Evolutionary conservation across 2,329 filamentous ascomycete genomes (phyloP).

Genomic region (Macrophomina tecta): DNA sequence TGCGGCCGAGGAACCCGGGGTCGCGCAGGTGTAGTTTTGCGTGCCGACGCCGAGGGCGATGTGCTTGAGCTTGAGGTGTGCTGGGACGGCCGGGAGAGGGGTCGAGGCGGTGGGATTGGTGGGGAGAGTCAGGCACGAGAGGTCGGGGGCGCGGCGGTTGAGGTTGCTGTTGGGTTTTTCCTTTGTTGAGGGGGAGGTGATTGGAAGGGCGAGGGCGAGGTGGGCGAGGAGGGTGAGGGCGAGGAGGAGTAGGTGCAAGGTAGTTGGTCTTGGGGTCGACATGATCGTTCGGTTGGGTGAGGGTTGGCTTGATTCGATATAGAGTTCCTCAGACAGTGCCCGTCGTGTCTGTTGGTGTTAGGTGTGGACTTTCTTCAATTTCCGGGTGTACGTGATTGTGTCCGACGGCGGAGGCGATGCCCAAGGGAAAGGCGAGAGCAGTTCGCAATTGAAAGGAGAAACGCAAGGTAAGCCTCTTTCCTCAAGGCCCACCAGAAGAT

Average conservation of each 20-base stretch:
- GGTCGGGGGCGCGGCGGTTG: background rate
- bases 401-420: background rate
- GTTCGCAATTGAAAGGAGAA: background rate
- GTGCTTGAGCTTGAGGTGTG: conserved; percentile 47
- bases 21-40: conserved; percentile 47
- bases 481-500: background rate
- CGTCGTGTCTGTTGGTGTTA: no score
- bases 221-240: conserved; percentile 19
- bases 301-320: background rate
- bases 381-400: no score
- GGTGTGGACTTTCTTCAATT: no score
- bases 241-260: conserved; percentile 6
- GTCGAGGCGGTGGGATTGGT: conserved; percentile 48
- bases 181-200: background rate
- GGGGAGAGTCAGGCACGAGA: conserved; percentile 14
- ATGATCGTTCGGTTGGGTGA: background rate
- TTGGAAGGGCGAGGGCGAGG: conserved; percentile 6
- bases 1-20: conserved; percentile 28
- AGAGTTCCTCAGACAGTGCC: no score
- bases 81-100: conserved; percentile 39
- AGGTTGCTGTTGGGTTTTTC: background rate
- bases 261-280: background rate
- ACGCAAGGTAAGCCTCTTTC: background rate
- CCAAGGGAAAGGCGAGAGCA: background rate
- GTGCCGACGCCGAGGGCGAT: conserved; percentile 56